Base-by-base conservation (phyloP, 805 yeast genomes). In the Candida pini region DNA sequence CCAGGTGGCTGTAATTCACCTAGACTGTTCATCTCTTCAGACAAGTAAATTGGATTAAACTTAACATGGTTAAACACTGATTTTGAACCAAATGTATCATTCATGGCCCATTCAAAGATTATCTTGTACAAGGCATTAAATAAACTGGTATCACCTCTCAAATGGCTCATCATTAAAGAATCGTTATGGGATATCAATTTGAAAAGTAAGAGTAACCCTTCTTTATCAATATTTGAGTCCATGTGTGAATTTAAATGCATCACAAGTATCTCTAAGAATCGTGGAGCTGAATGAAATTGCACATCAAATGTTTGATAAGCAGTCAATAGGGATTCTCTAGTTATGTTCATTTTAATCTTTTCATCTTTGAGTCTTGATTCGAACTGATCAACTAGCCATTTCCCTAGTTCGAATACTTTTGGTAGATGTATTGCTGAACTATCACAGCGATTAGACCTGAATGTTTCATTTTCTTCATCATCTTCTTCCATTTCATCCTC, bases 111-210 rank as follows among this genome's bases (percentile, higher is more conserved):
- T n/a, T n/a, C n/a, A n/a, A n/a, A n/a, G n/a, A n/a, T n/a, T n/a
- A n/a, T n/a, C n/a, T n/a, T n/a, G n/a, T n/a, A n/a, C n/a, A n/a
- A n/a, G n/a, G n/a, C n/a, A n/a, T n/a, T n/a, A n/a, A n/a, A n/a
- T n/a, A n/a, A n/a, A n/a, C n/a, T n/a, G n/a, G n/a, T n/a, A n/a
- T n/a, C n/a, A n/a, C n/a, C n/a, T n/a, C n/a, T n/a, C n/a, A n/a
- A n/a, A 16, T 43, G 39, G 33, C 51, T 41, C 9, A 38, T 26
- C 15, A 57, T 27, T 14, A 49, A 29, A 17, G 40, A 42, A 15
- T 41, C 44, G 34, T 55, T 48, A 22, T 39, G 38, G 7, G 44
- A 35, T 9, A 53, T 25, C 23, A 54, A 18, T 31, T 49, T 46
- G 30, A 58, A 21, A 4, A 58, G 27, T 10, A 48, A 18, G 10